Base-by-base conservation (phyloP, 1,139 yeast genomes). In the Petasospora rhodanensis region DNA sequence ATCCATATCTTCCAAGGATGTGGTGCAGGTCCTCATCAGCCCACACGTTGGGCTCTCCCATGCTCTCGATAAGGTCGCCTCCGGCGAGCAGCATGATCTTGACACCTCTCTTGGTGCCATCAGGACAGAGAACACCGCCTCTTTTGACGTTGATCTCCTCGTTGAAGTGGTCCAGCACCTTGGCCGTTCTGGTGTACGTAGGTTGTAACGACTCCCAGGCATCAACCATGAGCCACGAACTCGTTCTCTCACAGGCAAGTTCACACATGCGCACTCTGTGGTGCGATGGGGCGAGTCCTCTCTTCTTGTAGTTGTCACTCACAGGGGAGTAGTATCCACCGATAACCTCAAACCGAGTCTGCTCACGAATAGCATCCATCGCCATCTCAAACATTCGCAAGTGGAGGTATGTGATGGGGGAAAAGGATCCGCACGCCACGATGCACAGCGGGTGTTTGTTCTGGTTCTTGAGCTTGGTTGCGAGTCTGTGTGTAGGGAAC, bases 11-110 rank as follows among this genome's bases (percentile, higher is more conserved):
- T 18, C 98, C 98, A 45, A 91, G 68, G 34, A 91, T 93, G 58
- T 91, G 98, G 55, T 89, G 95, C 51, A 91, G 68, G 59, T 91
- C 99, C 40, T 74, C 82, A 56, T 89, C 97, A 1, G 95, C 96
- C 99, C 99, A 91, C 22, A 91, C 98, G 53, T 89, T 93, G 19
- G 97, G 97, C 59, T 91, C 98, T n/a, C 98, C 98, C 97, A 93
- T 91, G 31, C 94, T 80, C 59, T 91, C 98, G 38, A 91, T 91
- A 50, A 93, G 70, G 60, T 91, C 98, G 23, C 98, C 98, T 31
- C 99, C 99, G 1, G 98, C 98, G 25, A 91, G 67, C 39, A 91
- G 69, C 98, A 91, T 91, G 51, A 91, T 82, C 56, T 91, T 91
- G 37, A 85, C 96, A 14, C 95, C 96, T 43, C 86, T 69, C 41